Conservation (phyloP, 2,329 filamentous ascomycete genomes). For the Claviceps fusiformis region DNA sequence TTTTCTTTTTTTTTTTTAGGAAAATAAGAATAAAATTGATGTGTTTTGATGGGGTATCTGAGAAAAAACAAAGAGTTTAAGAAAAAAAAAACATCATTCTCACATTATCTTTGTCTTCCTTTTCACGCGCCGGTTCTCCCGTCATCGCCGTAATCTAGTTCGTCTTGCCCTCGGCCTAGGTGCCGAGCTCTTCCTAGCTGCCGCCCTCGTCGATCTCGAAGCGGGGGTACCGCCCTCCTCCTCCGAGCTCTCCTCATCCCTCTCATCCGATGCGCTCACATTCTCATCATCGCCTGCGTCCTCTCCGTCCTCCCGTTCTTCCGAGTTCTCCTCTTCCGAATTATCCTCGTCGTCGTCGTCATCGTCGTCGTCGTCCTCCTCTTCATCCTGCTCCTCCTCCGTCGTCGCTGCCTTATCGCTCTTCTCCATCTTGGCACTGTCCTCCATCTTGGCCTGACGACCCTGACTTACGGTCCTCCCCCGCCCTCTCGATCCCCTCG, state of each 20-base stretch:
- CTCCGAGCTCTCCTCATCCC: slow-evolving; percentile 14
- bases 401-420: slow-evolving; percentile 18
- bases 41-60: background rate
- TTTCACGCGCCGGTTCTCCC: slow-evolving; percentile 9
- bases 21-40: background rate
- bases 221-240: slow-evolving; percentile 20
- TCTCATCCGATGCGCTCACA: slow-evolving; percentile 14
- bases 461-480: slow-evolving; percentile 28
- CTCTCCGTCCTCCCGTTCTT: slow-evolving; percentile 13
- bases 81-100: background rate
- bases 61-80: background rate
- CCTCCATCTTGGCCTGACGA: slow-evolving; percentile 21
- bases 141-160: slow-evolving; percentile 5
- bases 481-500: slow-evolving; percentile 23
- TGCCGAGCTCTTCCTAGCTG: slow-evolving; percentile 1
- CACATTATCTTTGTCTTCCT: background rate
- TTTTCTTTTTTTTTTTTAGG: too few species aligned
- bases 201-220: slow-evolving; percentile 16
- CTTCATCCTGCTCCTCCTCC: slow-evolving; percentile 16
- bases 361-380: slow-evolving; percentile 16
- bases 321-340: background rate
- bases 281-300: slow-evolving; percentile 21
- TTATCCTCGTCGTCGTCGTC: background rate
- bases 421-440: slow-evolving; percentile 9
- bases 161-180: slow-evolving; percentile 3